A percentile compares a stretch with the other conserved stretches of the same genome.
Conservation (phyloP, 108 stramenopile species). For the Nannochloropsis oceanica region DNA sequence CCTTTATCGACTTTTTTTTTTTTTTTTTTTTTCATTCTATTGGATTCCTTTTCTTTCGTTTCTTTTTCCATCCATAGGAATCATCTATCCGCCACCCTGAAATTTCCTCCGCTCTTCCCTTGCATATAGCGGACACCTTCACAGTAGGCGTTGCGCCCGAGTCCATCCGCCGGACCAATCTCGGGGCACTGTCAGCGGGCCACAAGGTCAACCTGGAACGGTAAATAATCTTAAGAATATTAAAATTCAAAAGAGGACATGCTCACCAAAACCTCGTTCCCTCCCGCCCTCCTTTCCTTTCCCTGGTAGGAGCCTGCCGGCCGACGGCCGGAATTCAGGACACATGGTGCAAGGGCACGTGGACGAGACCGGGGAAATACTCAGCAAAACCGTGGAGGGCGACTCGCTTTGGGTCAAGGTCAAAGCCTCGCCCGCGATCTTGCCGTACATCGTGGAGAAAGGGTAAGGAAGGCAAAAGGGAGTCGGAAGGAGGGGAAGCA, state of each 20-base stretch:
- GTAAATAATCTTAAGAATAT: not conserved
- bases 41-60: too few species aligned
- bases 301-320: not conserved
- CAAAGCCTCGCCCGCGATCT: slow-evolving; percentile 45
- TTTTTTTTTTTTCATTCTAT: too few species aligned
- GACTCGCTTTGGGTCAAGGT: slow-evolving; percentile 80
- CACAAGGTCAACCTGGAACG: slow-evolving; percentile 4
- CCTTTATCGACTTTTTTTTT: too few species aligned
- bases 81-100: too few species aligned
- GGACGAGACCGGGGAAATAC: slow-evolving; percentile 66
- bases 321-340: not conserved
- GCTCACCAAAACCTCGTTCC: not conserved
- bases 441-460: slow-evolving; percentile 84
- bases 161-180: slow-evolving; percentile 68
- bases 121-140: slow-evolving; percentile 40
- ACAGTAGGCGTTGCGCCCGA: slow-evolving; percentile 81
- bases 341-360: slow-evolving; percentile 79
- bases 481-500: not conserved
- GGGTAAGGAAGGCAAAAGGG: slow-evolving; percentile 27
- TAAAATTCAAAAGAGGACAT: too few species aligned
- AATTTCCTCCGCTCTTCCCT: not conserved
- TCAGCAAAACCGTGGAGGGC: slow-evolving; percentile 57
- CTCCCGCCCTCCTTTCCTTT: not conserved
- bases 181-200: slow-evolving; percentile 43
- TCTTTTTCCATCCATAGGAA: too few species aligned